Evolutionary conservation across 306 rosid species (phyloP).

Genomic region (Cicer pinnatifidum): DNA sequence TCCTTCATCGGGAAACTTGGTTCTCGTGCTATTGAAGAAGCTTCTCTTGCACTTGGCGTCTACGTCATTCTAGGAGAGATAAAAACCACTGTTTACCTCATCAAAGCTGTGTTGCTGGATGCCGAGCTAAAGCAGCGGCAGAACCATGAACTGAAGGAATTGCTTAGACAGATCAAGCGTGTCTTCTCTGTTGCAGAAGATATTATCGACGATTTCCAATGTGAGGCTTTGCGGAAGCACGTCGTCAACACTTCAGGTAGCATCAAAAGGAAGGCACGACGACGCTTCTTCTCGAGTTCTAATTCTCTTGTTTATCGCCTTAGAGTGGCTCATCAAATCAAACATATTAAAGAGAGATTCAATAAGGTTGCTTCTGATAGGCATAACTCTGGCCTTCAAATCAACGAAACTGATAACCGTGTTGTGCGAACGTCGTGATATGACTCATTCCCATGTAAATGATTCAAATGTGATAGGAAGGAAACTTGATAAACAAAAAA

Average conservation of each 20-base stretch:
- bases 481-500: neutral
- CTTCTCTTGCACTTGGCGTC: neutral
- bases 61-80: neutral
- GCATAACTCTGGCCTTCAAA: slow-evolving; percentile 1
- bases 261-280: neutral
- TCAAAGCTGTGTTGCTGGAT: slow-evolving; percentile 11
- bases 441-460: slow-evolving; percentile 5
- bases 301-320: neutral
- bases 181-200: neutral
- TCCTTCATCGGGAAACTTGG: neutral
- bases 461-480: slow-evolving; percentile 5
- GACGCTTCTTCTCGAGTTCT: neutral
- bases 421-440: neutral
- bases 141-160: neutral
- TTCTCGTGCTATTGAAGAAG: slow-evolving; percentile 3
- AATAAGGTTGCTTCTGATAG: neutral
- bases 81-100: neutral
- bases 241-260: slow-evolving; percentile 6
- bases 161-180: neutral
- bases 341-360: neutral
- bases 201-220: neutral
- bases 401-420: neutral
- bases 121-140: neutral
- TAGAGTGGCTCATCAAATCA: neutral
- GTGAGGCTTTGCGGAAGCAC: neutral